phyloP scores from a whole-genome alignment of 1,284 basidiomycete species.

The Cryptococcus sp. region DNA sequence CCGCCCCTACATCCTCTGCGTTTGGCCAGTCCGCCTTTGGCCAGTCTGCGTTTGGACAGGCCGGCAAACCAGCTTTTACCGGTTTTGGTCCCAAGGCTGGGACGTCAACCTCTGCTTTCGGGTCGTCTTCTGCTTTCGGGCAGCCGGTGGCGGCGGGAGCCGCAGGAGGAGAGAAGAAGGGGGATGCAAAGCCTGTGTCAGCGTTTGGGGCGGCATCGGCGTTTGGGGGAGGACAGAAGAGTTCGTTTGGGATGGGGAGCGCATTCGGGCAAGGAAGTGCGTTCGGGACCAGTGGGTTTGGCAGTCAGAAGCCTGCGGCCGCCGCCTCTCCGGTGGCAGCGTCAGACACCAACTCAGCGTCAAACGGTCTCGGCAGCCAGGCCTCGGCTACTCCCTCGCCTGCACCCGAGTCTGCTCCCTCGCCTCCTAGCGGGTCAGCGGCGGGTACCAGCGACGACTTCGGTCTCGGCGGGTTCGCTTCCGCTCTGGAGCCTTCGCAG shows the following conservation, averaged over 20 bases:
- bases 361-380: constrained; percentile 20
- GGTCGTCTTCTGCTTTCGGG: constrained; percentile 8
- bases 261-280: constrained; percentile 5
- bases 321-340: constrained; percentile 5
- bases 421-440: background rate
- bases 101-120: constrained; percentile 3
- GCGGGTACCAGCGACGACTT: constrained; percentile 24
- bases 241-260: constrained; percentile 14
- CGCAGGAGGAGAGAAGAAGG: background rate
- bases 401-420: too few relatives aligned
- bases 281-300: constrained; percentile 13
- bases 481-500: constrained; percentile 24
- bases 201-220: constrained; percentile 16
- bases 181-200: background rate
- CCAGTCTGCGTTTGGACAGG: constrained; percentile 22
- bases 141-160: constrained; percentile 1
- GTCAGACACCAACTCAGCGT: constrained; percentile 14
- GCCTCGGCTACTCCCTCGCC: background rate
- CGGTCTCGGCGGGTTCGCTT: constrained; percentile 37
- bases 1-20: constrained; percentile 15
- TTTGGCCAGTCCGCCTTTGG: constrained; percentile 28
- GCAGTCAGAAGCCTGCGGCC: constrained; percentile 2
- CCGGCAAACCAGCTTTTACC: constrained; percentile 5
- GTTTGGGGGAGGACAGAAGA: constrained; percentile 9
- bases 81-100: constrained; percentile 7